phyloP scores from a whole-genome alignment of 768 basidiomycete genomes.

The Gautieria morchelliformis region DNA sequence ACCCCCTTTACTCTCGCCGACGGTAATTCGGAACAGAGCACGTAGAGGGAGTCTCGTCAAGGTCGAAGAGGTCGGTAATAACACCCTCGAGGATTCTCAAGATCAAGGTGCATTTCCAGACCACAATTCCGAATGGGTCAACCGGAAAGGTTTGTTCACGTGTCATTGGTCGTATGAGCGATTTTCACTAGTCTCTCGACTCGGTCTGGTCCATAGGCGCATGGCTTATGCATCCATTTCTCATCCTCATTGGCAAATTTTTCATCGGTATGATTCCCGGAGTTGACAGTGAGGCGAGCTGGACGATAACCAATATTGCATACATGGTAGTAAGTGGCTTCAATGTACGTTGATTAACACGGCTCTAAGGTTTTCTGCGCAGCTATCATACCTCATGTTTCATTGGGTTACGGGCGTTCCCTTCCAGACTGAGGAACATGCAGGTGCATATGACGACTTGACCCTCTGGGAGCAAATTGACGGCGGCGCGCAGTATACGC shows the following conservation, averaged over 20 bases:
- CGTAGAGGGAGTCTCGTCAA: slow-evolving; percentile 73
- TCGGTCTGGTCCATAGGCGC: slow-evolving; percentile 49
- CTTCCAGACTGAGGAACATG: slow-evolving; percentile 78
- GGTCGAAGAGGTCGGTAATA: slow-evolving; percentile 72
- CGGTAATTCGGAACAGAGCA: slow-evolving; percentile 34
- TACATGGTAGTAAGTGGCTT: slow-evolving; percentile 74
- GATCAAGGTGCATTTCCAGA: slow-evolving; percentile 78
- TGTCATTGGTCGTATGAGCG: not conserved
- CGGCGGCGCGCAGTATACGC: slow-evolving; percentile 96
- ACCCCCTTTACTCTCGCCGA: slow-evolving; percentile 17
- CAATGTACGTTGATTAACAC: not conserved
- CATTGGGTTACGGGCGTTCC: slow-evolving; percentile 97
- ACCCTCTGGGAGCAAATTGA: slow-evolving; percentile 99
- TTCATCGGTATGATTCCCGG: slow-evolving; percentile 90
- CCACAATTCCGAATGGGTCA: slow-evolving; percentile 90
- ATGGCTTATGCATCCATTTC: slow-evolving; percentile 94
- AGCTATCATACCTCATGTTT: slow-evolving; percentile 98
- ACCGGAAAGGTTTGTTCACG: slow-evolving; percentile 62
- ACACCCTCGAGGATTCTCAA: slow-evolving; percentile 60
- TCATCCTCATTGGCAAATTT: slow-evolving; percentile 85
- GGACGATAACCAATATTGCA: slow-evolving; percentile 86
- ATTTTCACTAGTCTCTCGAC: not conserved
- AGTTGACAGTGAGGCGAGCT: slow-evolving; percentile 88
- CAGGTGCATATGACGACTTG: slow-evolving; percentile 93
- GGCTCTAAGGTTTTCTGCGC: not conserved